Conservation (phyloP, 2,329 filamentous ascomycete species). For the Hypocreales sp. region DNA sequence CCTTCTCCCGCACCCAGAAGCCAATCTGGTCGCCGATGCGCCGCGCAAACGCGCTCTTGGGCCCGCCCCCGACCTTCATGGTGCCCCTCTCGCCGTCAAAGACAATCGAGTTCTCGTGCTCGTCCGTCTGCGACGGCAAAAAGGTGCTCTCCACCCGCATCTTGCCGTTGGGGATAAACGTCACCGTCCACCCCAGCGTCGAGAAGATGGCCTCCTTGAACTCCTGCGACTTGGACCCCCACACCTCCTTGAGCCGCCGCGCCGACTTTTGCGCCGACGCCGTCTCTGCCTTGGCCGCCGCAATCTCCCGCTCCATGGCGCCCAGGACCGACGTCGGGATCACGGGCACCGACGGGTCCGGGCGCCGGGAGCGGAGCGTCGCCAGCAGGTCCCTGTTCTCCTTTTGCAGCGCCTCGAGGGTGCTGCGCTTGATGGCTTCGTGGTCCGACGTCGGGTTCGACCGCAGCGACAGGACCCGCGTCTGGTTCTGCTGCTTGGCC, state of each 20-base stretch:
- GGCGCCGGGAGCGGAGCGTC: slow-evolving; percentile 40
- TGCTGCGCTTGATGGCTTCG: slow-evolving; percentile 71
- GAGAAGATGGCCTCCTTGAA: slow-evolving; percentile 91
- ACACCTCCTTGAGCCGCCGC: slow-evolving; percentile 80
- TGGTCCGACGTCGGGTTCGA: slow-evolving; percentile 83
- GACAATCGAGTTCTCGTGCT: slow-evolving; percentile 59
- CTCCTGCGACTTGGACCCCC: slow-evolving; percentile 77
- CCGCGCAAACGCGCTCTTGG: slow-evolving; percentile 69
- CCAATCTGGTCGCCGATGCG: slow-evolving; percentile 78
- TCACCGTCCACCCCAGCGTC: slow-evolving; percentile 84
- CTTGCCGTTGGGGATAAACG: slow-evolving; percentile 93
- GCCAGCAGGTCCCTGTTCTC: slow-evolving; percentile 76
- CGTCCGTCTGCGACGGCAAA: slow-evolving; percentile 52
- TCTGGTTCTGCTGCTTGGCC: slow-evolving; percentile 52
- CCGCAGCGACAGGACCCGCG: slow-evolving; percentile 70
- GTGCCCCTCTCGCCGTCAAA: slow-evolving; percentile 91
- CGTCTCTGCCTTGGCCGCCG: slow-evolving; percentile 52
- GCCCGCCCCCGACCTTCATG: slow-evolving; percentile 94
- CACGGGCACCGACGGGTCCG: slow-evolving; percentile 33
- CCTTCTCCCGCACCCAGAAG: slow-evolving; percentile 91
- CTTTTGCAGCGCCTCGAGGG: slow-evolving; percentile 58
- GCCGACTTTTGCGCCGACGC: slow-evolving; percentile 69
- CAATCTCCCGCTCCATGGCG: slow-evolving; percentile 59
- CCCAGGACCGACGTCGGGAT: slow-evolving; percentile 68
- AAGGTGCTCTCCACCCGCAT: slow-evolving; percentile 83